Evolutionary conservation across 2,329 filamentous ascomycete genomes (phyloP), one percentile per base, ranked within the genome.

Genomic region (Colletotrichum ledebouriae): DNA sequence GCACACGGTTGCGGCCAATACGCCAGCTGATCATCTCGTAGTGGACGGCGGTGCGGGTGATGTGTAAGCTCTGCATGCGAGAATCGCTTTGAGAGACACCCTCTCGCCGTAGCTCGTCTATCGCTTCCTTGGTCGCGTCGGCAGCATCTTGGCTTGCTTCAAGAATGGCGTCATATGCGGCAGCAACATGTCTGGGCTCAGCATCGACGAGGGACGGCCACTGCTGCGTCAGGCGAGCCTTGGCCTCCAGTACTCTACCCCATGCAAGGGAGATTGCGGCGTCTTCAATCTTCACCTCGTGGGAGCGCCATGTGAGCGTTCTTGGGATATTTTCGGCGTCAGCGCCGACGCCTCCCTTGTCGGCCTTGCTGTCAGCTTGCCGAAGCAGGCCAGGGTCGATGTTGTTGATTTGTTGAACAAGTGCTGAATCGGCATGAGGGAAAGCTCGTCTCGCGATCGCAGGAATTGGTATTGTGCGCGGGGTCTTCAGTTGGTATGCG

Each of bases 11-110:
- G 55, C 96, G 90, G 29, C 95, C 95, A 71, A 98, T 93, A 77
- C 96, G 88, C 94, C 94, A 98, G 76, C 93, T 94, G 64, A 99
- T 92, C 79, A 98, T 89, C 72, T 93, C 93, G 78, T 97, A 98
- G 79, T 96, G 97, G 64, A 98, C 93, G 1, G 95, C 94, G 0
- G 97, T 97, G 70, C 92, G 91, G 3, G 94, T 97, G 67, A 99
- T 92, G 73, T 97, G 94, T 52, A 99, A 83, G 73, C 94, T 90
- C 80, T 99, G 96, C 90, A 99, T 94, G 65, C 94, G 89, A 41
- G 89, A 82, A 75, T 99, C 95, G 64, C 93, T 90, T 77, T 94
- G 92, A 22, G 93, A 87, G 13, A 97, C 88, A 1, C 94, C 92
- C 77, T 99, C 96, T 68, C 87, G 90, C 58, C 89, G 88, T 65